Conservation (phyloP, 2,329 filamentous ascomycete genomes). For the Fusarium secorum region DNA sequence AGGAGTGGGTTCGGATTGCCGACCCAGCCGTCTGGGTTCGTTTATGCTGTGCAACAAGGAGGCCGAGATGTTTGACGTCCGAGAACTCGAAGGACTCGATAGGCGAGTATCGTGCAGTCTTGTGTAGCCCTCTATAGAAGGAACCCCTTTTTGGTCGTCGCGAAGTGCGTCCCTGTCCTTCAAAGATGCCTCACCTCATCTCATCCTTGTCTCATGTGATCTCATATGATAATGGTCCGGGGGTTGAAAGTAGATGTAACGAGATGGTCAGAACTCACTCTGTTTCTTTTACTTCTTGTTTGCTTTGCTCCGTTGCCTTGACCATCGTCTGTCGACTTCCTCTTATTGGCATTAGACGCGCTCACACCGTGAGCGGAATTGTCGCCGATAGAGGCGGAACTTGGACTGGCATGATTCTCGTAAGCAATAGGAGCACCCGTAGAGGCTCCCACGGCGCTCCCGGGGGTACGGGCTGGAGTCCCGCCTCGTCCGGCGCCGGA, state of each 20-base stretch:
- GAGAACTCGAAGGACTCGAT: background rate
- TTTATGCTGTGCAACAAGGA: constrained; percentile 19
- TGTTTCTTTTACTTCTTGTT: constrained; percentile 67
- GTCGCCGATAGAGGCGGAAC: constrained; percentile 56
- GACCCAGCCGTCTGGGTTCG: constrained; percentile 3
- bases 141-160: background rate
- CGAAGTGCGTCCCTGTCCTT: background rate
- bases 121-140: background rate
- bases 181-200: background rate
- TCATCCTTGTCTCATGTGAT: constrained; percentile 10
- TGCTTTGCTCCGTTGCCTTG: constrained; percentile 51
- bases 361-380: constrained; percentile 55
- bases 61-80: background rate
- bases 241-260: background rate
- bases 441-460: constrained; percentile 34
- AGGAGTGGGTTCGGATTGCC: background rate
- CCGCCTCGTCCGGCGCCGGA: constrained; percentile 30
- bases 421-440: constrained; percentile 45
- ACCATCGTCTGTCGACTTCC: constrained; percentile 54
- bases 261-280: constrained; percentile 52
- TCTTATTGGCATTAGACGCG: constrained; percentile 44
- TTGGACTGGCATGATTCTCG: constrained; percentile 47
- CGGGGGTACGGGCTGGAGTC: constrained; percentile 30
- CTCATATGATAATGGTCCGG: background rate
- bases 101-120: constrained; percentile 14